A percentile compares a stretch with the other conserved stretches of the same genome.
Evolutionary conservation across 306 rosid species (phyloP).

Genomic region (Malus sylvestris): DNA sequence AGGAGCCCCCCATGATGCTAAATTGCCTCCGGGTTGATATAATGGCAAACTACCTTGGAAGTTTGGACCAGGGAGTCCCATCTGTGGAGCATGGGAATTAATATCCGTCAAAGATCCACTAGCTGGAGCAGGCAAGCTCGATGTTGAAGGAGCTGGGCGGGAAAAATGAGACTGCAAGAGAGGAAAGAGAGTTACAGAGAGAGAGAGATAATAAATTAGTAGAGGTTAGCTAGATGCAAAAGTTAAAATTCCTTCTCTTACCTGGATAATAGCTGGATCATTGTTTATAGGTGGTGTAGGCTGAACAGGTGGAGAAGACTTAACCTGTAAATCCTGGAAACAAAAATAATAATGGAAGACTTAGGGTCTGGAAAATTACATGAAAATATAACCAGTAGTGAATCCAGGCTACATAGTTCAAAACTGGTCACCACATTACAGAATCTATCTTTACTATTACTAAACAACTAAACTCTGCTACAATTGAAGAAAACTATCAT

Average conservation of each 20-base stretch:
- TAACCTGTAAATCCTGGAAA: slow-evolving; percentile 85
- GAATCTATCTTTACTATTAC: not conserved
- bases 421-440: not conserved
- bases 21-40: slow-evolving; percentile 79
- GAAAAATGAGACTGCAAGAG: slow-evolving; percentile 79
- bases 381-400: not conserved
- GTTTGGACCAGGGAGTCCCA: slow-evolving; percentile 66
- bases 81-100: slow-evolving; percentile 53
- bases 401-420: not conserved
- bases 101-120: slow-evolving; percentile 59
- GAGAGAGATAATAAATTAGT: not conserved
- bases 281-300: slow-evolving; percentile 55
- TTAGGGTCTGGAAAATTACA: not conserved
- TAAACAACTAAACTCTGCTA: not conserved
- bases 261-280: slow-evolving; percentile 93
- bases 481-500: not conserved
- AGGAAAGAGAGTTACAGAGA: not conserved
- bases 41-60: slow-evolving; percentile 69
- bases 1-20: slow-evolving; percentile 79
- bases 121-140: slow-evolving; percentile 60
- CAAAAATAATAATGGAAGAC: not conserved
- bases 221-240: not conserved
- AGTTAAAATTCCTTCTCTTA: slow-evolving; percentile 10
- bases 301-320: slow-evolving; percentile 72
- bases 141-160: slow-evolving; percentile 43